phyloP scores from a whole-genome alignment of 306 rosid species.

The Castanopsis chinensis region DNA sequence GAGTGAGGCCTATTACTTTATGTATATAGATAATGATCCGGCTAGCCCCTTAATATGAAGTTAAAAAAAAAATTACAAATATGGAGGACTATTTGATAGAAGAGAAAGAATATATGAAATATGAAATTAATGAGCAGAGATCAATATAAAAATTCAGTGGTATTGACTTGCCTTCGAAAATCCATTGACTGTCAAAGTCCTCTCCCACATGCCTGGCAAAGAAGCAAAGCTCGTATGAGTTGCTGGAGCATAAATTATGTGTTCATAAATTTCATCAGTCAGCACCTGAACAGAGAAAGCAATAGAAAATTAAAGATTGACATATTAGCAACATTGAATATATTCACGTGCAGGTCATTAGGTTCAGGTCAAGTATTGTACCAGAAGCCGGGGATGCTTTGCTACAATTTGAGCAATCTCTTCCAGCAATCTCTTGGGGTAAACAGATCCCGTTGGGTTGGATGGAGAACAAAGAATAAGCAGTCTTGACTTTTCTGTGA shows the following conservation, averaged over 20 bases:
- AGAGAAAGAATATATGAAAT: neutral
- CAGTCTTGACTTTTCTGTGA: slow-evolving; percentile 76
- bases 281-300: slow-evolving; percentile 57
- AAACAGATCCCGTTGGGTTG: slow-evolving; percentile 95
- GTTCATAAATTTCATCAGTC: slow-evolving; percentile 89
- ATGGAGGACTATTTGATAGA: slow-evolving; percentile 7
- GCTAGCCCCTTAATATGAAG: too few species aligned
- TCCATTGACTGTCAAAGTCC: slow-evolving; percentile 90
- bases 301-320: slow-evolving; percentile 16
- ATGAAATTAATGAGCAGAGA: neutral
- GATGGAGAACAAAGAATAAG: slow-evolving; percentile 92
- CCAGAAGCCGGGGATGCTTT: slow-evolving; percentile 97
- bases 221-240: slow-evolving; percentile 94
- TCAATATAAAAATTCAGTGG: neutral
- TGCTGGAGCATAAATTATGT: slow-evolving; percentile 92
- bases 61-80: neutral
- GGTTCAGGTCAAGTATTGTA: slow-evolving; percentile 27
- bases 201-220: slow-evolving; percentile 94
- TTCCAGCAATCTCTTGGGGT: slow-evolving; percentile 76
- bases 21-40: neutral
- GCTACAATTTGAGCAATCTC: slow-evolving; percentile 85
- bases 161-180: slow-evolving; percentile 73
- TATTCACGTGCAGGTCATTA: slow-evolving; percentile 13
- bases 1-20: neutral
- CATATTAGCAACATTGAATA: neutral